Conservation (phyloP, 192 early-diverging fungal genomes). For the Lobosporangium transversale region DNA sequence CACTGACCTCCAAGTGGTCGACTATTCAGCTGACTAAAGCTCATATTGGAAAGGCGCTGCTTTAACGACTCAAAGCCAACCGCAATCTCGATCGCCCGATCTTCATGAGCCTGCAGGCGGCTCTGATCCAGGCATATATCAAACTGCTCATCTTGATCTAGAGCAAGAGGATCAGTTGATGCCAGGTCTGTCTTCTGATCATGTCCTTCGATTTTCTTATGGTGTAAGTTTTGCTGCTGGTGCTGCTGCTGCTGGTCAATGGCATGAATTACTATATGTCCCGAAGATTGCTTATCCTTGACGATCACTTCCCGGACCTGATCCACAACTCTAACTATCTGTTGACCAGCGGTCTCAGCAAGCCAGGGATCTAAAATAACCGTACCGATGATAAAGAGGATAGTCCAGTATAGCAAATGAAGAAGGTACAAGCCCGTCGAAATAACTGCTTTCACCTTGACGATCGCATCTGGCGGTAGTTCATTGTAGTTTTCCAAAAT, state of each 20-base stretch:
- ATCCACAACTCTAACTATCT: conserved; percentile 54
- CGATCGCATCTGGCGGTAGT: conserved; percentile 26
- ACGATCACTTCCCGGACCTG: conserved; percentile 31
- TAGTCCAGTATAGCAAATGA: conserved; percentile 58
- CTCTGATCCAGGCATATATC: neutral
- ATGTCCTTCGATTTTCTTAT: neutral
- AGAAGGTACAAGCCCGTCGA: conserved; percentile 46
- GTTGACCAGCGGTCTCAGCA: conserved; percentile 54
- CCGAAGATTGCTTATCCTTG: neutral
- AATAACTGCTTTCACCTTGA: conserved; percentile 36
- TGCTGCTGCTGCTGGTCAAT: neutral
- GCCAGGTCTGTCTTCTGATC: neutral
- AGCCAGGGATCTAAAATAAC: conserved; percentile 56
- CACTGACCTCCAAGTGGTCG: conserved; percentile 4
- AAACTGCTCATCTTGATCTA: neutral
- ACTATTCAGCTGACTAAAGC: neutral
- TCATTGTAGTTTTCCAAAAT: conserved; percentile 16
- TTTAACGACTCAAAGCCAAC: conserved; percentile 37
- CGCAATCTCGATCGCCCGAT: conserved; percentile 39
- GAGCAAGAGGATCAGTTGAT: neutral
- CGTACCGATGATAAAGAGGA: conserved; percentile 53
- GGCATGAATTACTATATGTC: neutral
- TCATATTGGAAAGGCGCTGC: conserved; percentile 9
- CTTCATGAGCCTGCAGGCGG: conserved; percentile 17
- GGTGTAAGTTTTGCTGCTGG: neutral